Evolutionary conservation across 208 protist genomes (phyloP), one percentile per base, ranked within the genome.

Genomic region (Trypanosoma platydactyli): DNA sequence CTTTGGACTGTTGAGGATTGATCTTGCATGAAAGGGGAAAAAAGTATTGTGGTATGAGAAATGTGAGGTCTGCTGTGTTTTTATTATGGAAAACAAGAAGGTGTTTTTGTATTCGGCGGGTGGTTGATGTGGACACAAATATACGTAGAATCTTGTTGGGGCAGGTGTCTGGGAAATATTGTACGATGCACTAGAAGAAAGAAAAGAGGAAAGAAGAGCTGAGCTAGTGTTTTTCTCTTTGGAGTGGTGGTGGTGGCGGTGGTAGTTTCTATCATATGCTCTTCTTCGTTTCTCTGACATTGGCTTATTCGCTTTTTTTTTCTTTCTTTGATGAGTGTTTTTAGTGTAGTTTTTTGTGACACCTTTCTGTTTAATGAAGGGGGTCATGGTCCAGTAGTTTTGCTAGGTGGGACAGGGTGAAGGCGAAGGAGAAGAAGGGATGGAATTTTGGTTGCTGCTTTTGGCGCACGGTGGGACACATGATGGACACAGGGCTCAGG

Each of bases 251-350:
- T 5, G 7, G 24, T 50, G 24, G 7, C 5, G 7, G 24, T 50
- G 24, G 3, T 13, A 13, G 20, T 52, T 29, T 15, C 20, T 2
- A 27, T 70, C 68, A 67, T 35, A 24, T 45, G 45, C n/a, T 27
- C 20, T 27, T 52, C n/a, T 27, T 2, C n/a, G 20, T 24, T 24
- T 52, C n/a, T 24, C 25, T 52, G 13, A 2, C 13, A 27, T 52
- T 52, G 15, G 18, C 20, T 52, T n/a, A 3, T 7, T 52, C 48
- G 25, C 27, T 56, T 75, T 38, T 38, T 38, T 38, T 38, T 38
- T 38, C 9, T 38, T 38, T 38, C 9, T 38, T 38, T 3, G 5
- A 11, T 38, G 33, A 11, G 3, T 38, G 33, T 9, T 3, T 38
- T 3, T 38, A 38, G 33, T 38, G 9, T 9, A 38, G 33, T 38